Percentiles rank a stretch among this genome's conserved stretches.
phyloP scores from a whole-genome alignment of 1,284 basidiomycete species.

The Termitomyces sp. region DNA sequence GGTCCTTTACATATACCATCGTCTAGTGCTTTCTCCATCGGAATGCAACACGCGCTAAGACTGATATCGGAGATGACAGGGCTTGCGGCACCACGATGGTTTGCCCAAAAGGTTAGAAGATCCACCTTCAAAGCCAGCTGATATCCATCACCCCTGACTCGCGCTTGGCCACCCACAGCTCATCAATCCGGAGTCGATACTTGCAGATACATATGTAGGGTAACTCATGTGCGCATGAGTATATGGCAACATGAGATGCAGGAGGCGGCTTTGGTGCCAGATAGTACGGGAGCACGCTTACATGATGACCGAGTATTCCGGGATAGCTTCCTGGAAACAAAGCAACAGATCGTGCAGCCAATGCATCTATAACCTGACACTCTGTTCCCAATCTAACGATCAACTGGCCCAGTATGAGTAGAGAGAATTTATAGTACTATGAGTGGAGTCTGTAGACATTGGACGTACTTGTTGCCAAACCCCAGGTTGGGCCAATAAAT shows the following conservation, averaged over 20 bases:
- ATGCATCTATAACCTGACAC: background rate
- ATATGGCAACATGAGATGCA: conserved; percentile 1
- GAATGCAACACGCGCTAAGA: conserved; percentile 14
- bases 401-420: background rate
- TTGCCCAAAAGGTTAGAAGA: conserved; percentile 5
- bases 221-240: background rate
- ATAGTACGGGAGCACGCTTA: conserved; percentile 6
- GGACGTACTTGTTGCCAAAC: background rate
- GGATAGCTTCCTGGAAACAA: background rate
- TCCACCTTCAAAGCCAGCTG: conserved; percentile 12
- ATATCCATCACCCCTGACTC: conserved; percentile 4
- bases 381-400: background rate
- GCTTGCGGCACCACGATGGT: conserved; percentile 11
- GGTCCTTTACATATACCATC: conserved; percentile 15
- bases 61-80: conserved; percentile 14
- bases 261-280: background rate
- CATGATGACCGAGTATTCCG: conserved; percentile 5
- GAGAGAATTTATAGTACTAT: background rate
- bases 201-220: background rate
- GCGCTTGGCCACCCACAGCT: conserved; percentile 1
- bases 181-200: background rate
- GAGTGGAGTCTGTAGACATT: background rate
- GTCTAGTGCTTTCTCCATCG: conserved; percentile 19
- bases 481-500: background rate
- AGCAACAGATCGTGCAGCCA: background rate